Evolutionary conservation across 169 alveolate genomes (phyloP).

Genomic region (Plasmodium yoelii): DNA sequence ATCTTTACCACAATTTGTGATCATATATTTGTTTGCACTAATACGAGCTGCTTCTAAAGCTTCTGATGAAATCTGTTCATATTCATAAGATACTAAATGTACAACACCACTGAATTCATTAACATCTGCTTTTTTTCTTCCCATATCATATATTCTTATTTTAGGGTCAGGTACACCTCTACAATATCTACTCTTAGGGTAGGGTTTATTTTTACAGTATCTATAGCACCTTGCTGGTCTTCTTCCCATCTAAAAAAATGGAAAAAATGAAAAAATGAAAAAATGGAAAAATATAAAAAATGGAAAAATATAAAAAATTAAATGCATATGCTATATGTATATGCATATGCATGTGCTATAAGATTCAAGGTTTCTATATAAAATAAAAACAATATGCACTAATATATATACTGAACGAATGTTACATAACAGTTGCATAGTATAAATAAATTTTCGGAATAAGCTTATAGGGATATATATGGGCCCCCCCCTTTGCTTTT

Average conservation of each 20-base stretch:
- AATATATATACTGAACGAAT: not conserved
- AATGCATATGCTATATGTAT: too few species aligned
- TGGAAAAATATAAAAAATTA: too few species aligned
- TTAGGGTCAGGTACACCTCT: slow-evolving; percentile 99
- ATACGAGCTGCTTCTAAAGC: slow-evolving; percentile 99
- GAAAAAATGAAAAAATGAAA: too few species aligned
- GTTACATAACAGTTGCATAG: too few species aligned
- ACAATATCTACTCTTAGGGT: slow-evolving; percentile 99
- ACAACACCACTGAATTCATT: slow-evolving; percentile 98
- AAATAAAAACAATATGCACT: too few species aligned
- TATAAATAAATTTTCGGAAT: too few species aligned
- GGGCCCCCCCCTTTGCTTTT: too few species aligned
- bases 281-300: too few species aligned
- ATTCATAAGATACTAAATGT: slow-evolving; percentile 98
- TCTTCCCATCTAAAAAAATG: slow-evolving; percentile 96
- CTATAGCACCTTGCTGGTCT: slow-evolving; percentile 99
- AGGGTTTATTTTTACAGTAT: slow-evolving; percentile 98
- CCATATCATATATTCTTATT: slow-evolving; percentile 98
- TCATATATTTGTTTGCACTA: slow-evolving; percentile 98
- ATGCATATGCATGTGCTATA: not conserved
- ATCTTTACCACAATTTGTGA: slow-evolving; percentile 97
- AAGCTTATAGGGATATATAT: too few species aligned
- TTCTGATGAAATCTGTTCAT: slow-evolving; percentile 98
- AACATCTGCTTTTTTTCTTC: slow-evolving; percentile 97
- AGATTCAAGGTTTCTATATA: too few species aligned